Percentiles rank a stretch among this genome's conserved stretches.
Evolutionary conservation across 148 eudicot genomes (phyloP).

Genomic region (Camellia lanceoleosa): DNA sequence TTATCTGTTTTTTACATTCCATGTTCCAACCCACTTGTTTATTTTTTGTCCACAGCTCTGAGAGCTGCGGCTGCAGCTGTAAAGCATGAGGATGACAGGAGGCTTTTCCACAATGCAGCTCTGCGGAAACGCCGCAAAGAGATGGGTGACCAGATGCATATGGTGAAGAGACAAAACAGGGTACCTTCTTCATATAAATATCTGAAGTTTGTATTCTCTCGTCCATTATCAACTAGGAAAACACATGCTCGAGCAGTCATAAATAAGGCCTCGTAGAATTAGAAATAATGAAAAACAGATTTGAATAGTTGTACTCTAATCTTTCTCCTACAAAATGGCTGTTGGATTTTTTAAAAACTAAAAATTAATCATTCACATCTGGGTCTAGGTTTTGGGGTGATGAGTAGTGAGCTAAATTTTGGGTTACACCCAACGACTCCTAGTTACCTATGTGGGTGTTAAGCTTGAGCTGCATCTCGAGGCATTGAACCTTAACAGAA

Average conservation of each 20-base stretch:
- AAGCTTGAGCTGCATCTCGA: background rate
- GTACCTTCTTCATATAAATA: conserved; percentile 17
- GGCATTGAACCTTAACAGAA: background rate
- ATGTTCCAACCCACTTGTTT: background rate
- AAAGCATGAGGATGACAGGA: conserved; percentile 73
- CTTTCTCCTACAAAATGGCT: background rate
- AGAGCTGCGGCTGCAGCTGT: conserved; percentile 88
- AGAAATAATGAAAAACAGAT: background rate
- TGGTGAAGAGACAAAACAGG: conserved; percentile 35
- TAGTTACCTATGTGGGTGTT: background rate
- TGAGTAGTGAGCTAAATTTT: background rate
- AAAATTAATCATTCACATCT: background rate
- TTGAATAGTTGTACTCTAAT: background rate
- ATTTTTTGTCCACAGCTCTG: conserved; percentile 45
- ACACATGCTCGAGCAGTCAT: background rate
- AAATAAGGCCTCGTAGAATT: background rate
- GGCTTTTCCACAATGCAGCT: conserved; percentile 72
- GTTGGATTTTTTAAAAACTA: background rate
- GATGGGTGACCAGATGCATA: conserved; percentile 49
- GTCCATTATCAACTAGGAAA: background rate
- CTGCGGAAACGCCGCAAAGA: conserved; percentile 82
- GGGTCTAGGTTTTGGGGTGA: background rate
- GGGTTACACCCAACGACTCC: background rate
- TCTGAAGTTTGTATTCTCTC: background rate
- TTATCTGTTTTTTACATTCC: background rate